These are phyloP conservation scores for Nissolia schottii DNA, from an alignment of 306 rosid species.

Conservation along the genomic window DNA sequence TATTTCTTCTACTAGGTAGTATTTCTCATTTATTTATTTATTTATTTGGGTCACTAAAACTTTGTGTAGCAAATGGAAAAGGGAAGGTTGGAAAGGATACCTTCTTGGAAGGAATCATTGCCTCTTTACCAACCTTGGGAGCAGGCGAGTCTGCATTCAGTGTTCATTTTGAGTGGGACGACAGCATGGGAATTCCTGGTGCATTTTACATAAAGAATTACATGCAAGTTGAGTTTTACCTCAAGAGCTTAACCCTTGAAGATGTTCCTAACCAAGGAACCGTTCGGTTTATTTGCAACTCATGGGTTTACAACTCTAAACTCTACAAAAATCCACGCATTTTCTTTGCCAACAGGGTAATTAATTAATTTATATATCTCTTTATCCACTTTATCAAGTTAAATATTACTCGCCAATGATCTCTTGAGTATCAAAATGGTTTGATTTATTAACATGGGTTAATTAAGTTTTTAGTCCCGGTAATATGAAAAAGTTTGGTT, in stretches of 20 bases:
- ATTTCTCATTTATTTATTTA: background rate
- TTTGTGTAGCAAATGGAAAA: constrained; percentile 36
- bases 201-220: constrained; percentile 65
- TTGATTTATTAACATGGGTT: too few species aligned
- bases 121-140: constrained; percentile 33
- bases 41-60: background rate
- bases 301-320: constrained; percentile 68
- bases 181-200: constrained; percentile 53
- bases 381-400: background rate
- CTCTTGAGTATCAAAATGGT: too few species aligned
- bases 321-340: constrained; percentile 48
- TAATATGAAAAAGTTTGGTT: too few species aligned
- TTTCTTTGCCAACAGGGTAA: constrained; percentile 80
- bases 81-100: constrained; percentile 57
- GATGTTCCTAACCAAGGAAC: constrained; percentile 58
- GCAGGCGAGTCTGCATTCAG: constrained; percentile 49
- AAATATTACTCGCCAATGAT: too few species aligned
- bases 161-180: constrained; percentile 56
- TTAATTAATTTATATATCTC: background rate
- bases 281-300: constrained; percentile 67
- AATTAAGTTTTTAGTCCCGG: too few species aligned
- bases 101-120: constrained; percentile 45
- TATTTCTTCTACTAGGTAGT: too few species aligned
- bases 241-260: constrained; percentile 56
- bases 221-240: constrained; percentile 59